These are phyloP conservation scores for Peronospora destructor DNA, from an alignment of 352 stramenopile genomes.

Conservation along the genomic window DNA sequence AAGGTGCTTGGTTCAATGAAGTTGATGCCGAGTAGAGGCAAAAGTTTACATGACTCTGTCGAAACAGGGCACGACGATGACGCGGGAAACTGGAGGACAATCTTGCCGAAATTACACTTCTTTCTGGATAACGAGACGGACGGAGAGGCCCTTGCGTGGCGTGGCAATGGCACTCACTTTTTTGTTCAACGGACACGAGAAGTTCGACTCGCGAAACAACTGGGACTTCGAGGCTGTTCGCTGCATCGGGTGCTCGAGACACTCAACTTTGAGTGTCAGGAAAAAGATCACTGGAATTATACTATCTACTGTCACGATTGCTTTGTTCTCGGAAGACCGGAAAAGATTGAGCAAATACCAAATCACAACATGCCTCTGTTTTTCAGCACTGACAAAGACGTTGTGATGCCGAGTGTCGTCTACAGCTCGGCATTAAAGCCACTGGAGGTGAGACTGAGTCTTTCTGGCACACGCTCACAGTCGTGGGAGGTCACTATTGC, in stretches of 20 bases:
- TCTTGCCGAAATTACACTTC: conserved; percentile 21
- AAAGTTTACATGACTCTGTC: neutral
- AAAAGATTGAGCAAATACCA: conserved; percentile 17
- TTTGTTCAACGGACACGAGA: conserved; percentile 9
- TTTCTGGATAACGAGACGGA: conserved; percentile 16
- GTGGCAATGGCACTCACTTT: conserved; percentile 17
- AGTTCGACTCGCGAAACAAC: conserved; percentile 6
- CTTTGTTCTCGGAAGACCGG: conserved; percentile 18
- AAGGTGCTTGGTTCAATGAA: neutral
- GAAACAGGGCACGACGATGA: conserved; percentile 4
- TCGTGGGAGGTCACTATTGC: conserved; percentile 37
- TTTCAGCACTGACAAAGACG: conserved; percentile 4
- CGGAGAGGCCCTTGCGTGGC: conserved; percentile 14
- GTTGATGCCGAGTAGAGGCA: neutral
- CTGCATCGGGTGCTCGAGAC: conserved; percentile 19
- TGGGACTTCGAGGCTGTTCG: conserved; percentile 20
- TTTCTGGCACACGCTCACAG: conserved; percentile 16
- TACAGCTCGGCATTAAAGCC: conserved; percentile 41
- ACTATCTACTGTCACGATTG: conserved; percentile 19
- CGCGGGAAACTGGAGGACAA: conserved; percentile 9
- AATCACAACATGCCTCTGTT: neutral
- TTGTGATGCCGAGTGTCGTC: conserved; percentile 28
- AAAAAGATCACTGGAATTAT: conserved; percentile 11
- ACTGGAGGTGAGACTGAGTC: conserved; percentile 46
- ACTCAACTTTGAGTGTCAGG: conserved; percentile 18